A percentile compares a stretch with the other conserved stretches of the same genome.
phyloP scores from a whole-genome alignment of 2,329 filamentous ascomycete genomes.

The Ilyonectria robusta region DNA sequence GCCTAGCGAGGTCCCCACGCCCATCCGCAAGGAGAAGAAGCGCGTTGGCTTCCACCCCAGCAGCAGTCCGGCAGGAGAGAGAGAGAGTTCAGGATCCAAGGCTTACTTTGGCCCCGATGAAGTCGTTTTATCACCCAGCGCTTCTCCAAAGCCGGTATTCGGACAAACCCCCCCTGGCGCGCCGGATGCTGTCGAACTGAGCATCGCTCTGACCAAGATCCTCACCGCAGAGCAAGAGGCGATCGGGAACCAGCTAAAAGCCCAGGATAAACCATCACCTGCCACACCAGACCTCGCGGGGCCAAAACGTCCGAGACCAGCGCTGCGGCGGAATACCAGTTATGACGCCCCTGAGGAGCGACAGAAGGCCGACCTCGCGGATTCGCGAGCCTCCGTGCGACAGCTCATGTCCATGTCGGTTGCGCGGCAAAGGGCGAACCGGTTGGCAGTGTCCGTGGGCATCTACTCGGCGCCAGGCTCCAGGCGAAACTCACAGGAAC shows the following conservation, averaged over 20 bases:
- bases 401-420: conserved; percentile 58
- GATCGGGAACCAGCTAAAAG: conserved; percentile 40
- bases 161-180: conserved; percentile 50
- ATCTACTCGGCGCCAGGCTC: conserved; percentile 56
- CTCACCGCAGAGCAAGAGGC: conserved; percentile 53
- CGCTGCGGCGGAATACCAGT: conserved; percentile 60
- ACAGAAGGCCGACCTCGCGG: conserved; percentile 57
- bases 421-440: conserved; percentile 57
- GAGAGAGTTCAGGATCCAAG: conserved; percentile 20
- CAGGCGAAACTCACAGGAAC: conserved; percentile 53
- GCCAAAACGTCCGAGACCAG: conserved; percentile 53
- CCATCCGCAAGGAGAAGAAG: conserved; percentile 57
- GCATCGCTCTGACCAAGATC: conserved; percentile 56
- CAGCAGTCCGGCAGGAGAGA: conserved; percentile 40
- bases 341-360: conserved; percentile 58
- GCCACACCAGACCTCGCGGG: conserved; percentile 35
- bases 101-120: conserved; percentile 35
- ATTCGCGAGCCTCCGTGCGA: conserved; percentile 54
- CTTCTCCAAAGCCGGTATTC: conserved; percentile 45
- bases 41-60: conserved; percentile 56
- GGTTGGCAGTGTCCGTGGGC: conserved; percentile 57
- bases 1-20: conserved; percentile 49
- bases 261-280: conserved; percentile 31
- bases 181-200: conserved; percentile 57
- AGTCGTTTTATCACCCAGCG: conserved; percentile 45